Percentiles rank a stretch among this genome's conserved stretches.
Conservation (phyloP, 208 protist species). For the Lotmaria passim region DNA sequence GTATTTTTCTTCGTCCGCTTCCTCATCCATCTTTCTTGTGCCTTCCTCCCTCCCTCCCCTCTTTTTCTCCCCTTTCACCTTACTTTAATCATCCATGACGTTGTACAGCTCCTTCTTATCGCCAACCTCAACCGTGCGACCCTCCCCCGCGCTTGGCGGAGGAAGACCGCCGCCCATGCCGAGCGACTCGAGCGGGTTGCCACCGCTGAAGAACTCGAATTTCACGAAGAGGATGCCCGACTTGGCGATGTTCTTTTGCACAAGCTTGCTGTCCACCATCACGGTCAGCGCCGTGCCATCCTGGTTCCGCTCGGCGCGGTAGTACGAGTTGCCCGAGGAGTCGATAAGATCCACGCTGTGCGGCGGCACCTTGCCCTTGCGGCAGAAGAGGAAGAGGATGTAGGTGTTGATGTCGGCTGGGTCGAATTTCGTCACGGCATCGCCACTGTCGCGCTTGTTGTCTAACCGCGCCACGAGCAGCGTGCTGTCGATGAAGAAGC, state of each 20-base stretch:
- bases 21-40: neutral
- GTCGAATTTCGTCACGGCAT: conserved; percentile 41
- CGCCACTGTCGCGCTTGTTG: conserved; percentile 42
- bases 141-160: too few species aligned
- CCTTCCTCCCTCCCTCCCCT: neutral
- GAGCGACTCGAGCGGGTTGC: conserved; percentile 72
- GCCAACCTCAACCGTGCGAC: conserved; percentile 37
- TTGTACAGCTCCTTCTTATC: conserved; percentile 63
- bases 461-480: conserved; percentile 64
- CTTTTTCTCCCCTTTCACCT: neutral
- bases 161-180: conserved; percentile 28
- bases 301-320: conserved; percentile 42
- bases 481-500: conserved; percentile 59
- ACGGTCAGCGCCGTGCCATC: conserved; percentile 50
- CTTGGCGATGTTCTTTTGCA: conserved; percentile 45
- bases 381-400: conserved; percentile 81
- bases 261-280: conserved; percentile 42
- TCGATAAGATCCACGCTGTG: conserved; percentile 80
- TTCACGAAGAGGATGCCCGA: conserved; percentile 49
- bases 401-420: conserved; percentile 47
- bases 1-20: neutral
- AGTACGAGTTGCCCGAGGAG: conserved; percentile 40
- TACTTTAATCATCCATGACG: conserved; percentile 49
- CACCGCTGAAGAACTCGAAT: conserved; percentile 43
- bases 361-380: conserved; percentile 61